Base-by-base conservation (phyloP, 306 rosid genomes). In the Glycine latifolia region DNA sequence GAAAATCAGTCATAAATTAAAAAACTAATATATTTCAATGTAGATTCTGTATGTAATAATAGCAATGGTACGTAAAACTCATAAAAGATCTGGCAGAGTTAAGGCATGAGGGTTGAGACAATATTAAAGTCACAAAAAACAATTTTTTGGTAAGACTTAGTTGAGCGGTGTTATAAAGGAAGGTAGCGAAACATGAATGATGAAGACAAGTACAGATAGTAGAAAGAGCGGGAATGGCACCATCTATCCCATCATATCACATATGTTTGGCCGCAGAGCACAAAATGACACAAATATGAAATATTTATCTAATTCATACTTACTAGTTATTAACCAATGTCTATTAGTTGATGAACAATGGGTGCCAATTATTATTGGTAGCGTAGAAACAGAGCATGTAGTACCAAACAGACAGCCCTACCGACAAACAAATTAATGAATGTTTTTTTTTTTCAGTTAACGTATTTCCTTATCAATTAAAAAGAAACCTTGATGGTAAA, bases 341-440 rank as follows among this genome's bases (percentile, higher is more conserved):
- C 31, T 26, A 26, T 26, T 26, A 26, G 31, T 26, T 26, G 37
- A 63, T 10, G 66, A 77, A 37, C 0, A 10, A 16, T 26, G 31
- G 67, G 11, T 53, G 44, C 3, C 15, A 61, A 65, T 72, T 66
- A 55, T 16, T 20, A 75, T 67, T 37, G 65, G 47, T 68, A 47
- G 47, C 62, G 53, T 76, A 76, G 78, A 76, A 76, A 37, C 10
- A 13, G 59, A 31, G 10, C 35, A 63, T 41, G 50, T 41, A 72
- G 12, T 39, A 76, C 78, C 75, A 83, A 26, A 77, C 54, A 79
- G 70, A 71, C 58, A 83, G 3, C 73, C 53, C 70, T 15, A 71
- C 85, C 70, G 82, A 71, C 89, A 80, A 16, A 70, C 53, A 58
- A 75, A 20, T 20, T 20, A 20, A 71, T 79, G 67, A 80, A 75